These are phyloP conservation scores for Lasiodiplodia sp. DNA, from an alignment of 2,329 filamentous ascomycete genomes.

Conservation along the genomic window DNA sequence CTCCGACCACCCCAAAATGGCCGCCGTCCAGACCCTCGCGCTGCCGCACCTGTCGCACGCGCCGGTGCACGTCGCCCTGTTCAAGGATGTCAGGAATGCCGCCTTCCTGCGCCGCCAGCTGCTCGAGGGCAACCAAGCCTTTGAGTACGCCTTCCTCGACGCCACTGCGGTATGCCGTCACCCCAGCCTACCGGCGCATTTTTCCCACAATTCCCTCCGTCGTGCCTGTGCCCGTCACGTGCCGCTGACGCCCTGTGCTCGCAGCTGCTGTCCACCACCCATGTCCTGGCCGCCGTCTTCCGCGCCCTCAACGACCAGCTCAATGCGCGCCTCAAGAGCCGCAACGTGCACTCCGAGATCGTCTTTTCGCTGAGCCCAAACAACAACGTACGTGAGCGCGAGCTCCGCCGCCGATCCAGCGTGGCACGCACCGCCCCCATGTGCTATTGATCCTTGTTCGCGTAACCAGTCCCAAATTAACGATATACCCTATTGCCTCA, in stretches of 20 bases:
- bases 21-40: constrained; percentile 68
- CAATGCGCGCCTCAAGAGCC: constrained; percentile 71
- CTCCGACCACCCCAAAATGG: constrained; percentile 48
- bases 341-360: constrained; percentile 88
- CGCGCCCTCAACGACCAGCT: constrained; percentile 74
- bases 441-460: not conserved
- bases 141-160: constrained; percentile 94
- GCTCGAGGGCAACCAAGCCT: constrained; percentile 80
- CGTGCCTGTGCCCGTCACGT: constrained; percentile 3
- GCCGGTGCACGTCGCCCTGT: constrained; percentile 76
- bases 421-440: constrained; percentile 17
- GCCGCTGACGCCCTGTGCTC: constrained; percentile 7
- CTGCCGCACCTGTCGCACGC: constrained; percentile 79
- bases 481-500: constrained; percentile 44
- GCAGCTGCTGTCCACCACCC: constrained; percentile 74
- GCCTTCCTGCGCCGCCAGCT: constrained; percentile 82
- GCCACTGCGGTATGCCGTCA: constrained; percentile 69
- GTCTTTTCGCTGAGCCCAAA: constrained; percentile 81
- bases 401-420: constrained; percentile 5
- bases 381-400: constrained; percentile 70
- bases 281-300: constrained; percentile 78
- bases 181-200: not conserved
- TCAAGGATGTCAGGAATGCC: constrained; percentile 78
- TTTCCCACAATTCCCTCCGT: constrained; percentile 1
- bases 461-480: constrained; percentile 21